Conservation (phyloP, 352 stramenopile genomes). For the Hyaloperonospora arabidopsidis region DNA sequence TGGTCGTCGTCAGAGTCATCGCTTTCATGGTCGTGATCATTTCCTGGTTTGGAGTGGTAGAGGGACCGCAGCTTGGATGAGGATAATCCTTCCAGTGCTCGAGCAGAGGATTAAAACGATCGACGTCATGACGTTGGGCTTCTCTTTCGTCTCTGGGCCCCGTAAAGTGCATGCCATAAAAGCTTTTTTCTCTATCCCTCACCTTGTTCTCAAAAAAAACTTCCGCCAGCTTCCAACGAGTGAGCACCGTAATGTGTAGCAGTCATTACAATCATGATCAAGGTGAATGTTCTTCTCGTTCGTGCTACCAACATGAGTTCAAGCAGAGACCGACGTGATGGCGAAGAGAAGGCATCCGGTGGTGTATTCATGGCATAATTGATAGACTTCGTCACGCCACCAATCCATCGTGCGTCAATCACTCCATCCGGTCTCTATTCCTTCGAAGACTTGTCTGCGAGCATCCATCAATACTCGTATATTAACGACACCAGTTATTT, state of each 20-base stretch:
- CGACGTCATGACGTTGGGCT: neutral
- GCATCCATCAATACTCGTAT: slow-evolving; percentile 17
- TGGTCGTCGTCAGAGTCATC: neutral
- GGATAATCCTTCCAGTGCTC: too few relatives aligned
- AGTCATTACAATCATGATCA: slow-evolving; percentile 4
- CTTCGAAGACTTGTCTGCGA: slow-evolving; percentile 6
- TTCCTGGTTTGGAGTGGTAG: neutral
- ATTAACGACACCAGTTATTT: neutral
- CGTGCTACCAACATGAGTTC: slow-evolving; percentile 9
- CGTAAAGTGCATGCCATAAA: neutral
- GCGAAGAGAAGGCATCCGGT: neutral
- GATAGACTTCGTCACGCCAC: slow-evolving; percentile 1
- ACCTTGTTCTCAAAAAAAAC: neutral
- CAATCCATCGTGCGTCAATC: slow-evolving; percentile 16
- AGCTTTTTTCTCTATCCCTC: neutral
- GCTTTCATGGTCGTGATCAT: neutral
- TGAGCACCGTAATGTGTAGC: neutral
- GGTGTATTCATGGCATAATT: neutral
- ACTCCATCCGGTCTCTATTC: neutral
- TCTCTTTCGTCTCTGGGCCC: too few relatives aligned
- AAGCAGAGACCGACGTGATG: slow-evolving; percentile 8
- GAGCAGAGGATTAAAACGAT: neutral
- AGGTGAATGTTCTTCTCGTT: slow-evolving; percentile 2
- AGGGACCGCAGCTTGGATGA: too few relatives aligned
- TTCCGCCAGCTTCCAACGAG: neutral